phyloP scores from a whole-genome alignment of 108 stramenopile genomes.

The Skeletonema menzelii region DNA sequence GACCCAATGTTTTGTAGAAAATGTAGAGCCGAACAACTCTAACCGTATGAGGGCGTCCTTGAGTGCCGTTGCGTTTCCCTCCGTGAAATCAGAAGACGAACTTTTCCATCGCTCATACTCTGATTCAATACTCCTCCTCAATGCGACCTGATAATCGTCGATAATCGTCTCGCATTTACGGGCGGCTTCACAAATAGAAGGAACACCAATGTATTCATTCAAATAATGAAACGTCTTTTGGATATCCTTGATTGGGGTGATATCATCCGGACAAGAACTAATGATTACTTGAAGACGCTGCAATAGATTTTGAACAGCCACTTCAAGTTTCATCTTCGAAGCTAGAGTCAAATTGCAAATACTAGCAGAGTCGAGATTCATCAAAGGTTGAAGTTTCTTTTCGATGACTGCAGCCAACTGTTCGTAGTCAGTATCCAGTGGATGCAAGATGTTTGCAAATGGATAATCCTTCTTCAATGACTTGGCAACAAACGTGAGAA shows the following conservation, averaged over 20 bases:
- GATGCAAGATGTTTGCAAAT: constrained; percentile 54
- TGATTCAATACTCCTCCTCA: constrained; percentile 9
- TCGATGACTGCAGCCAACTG: constrained; percentile 25
- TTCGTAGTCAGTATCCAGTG: constrained; percentile 42
- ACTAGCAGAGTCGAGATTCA: constrained; percentile 17
- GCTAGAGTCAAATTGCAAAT: constrained; percentile 45
- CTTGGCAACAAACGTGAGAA: constrained; percentile 43
- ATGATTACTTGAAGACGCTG: constrained; percentile 18
- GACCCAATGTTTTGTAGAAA: constrained; percentile 1
- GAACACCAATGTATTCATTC: constrained; percentile 28
- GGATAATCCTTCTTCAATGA: constrained; percentile 49
- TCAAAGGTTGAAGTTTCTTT: constrained; percentile 22
- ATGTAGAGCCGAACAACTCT: constrained; percentile 10
- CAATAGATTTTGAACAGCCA: constrained; percentile 28
- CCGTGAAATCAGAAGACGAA: constrained; percentile 20
- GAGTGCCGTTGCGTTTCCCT: constrained; percentile 18
- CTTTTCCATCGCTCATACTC: constrained; percentile 18
- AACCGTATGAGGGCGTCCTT: constrained; percentile 18
- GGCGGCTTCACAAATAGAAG: constrained; percentile 28
- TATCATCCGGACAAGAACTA: constrained; percentile 17
- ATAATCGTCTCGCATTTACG: constrained; percentile 27
- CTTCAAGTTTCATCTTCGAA: constrained; percentile 41
- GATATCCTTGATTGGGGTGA: constrained; percentile 25
- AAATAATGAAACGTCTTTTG: constrained; percentile 31
- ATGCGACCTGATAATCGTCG: constrained; percentile 11